phyloP scores from a whole-genome alignment of 2,329 filamentous ascomycete species.

The Aureobasidium mangrovei region DNA sequence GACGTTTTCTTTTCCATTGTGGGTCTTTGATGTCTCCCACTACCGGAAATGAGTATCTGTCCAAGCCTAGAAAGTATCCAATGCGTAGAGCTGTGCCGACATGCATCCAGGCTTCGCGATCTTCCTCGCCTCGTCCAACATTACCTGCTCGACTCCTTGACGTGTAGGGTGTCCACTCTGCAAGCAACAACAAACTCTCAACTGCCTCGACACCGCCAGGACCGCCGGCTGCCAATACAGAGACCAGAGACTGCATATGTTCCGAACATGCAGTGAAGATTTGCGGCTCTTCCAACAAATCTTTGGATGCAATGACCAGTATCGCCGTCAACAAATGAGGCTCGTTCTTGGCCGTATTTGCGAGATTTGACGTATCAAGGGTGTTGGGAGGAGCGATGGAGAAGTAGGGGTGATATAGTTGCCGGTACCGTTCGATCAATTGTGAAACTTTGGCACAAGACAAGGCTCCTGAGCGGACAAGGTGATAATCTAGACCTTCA shows the following conservation, averaged over 20 bases:
- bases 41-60: constrained; percentile 57
- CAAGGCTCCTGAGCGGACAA: constrained; percentile 34
- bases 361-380: constrained; percentile 46
- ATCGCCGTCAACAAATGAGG: constrained; percentile 61
- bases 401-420: constrained; percentile 61
- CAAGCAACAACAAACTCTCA: constrained; percentile 59
- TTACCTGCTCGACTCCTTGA: constrained; percentile 50
- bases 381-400: constrained; percentile 56
- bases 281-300: constrained; percentile 54
- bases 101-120: constrained; percentile 69
- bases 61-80: constrained; percentile 61
- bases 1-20: constrained; percentile 52
- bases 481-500: constrained; percentile 32
- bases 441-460: constrained; percentile 41
- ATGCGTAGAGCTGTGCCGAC: constrained; percentile 61
- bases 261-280: constrained; percentile 58
- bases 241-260: constrained; percentile 62
- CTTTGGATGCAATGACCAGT: constrained; percentile 62
- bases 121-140: constrained; percentile 63
- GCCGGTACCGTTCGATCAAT: constrained; percentile 50
- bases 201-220: constrained; percentile 62
- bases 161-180: constrained; percentile 64
- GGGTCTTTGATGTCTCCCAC: constrained; percentile 51
- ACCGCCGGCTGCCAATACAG: constrained; percentile 56
- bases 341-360: constrained; percentile 51